Evolutionary conservation across 257 asterid genomes (phyloP).

Genomic region (Verbena officinalis): DNA sequence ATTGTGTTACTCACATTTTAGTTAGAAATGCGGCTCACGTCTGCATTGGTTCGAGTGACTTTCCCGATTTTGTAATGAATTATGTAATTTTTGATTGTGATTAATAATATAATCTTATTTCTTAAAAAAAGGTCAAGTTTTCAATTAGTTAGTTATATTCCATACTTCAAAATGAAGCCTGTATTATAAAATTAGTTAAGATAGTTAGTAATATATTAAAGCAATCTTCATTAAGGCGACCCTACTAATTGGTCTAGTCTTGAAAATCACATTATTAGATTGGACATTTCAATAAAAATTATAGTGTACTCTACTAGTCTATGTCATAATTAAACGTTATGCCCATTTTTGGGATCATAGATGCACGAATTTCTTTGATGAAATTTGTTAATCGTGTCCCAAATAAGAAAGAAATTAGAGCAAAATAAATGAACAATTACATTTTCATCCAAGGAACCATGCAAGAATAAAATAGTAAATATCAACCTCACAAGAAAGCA

Average conservation of each 20-base stretch:
- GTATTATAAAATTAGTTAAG: constrained; percentile 15
- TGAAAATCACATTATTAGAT: background rate
- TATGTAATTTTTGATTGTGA: too few relatives aligned
- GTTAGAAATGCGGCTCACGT: too few relatives aligned
- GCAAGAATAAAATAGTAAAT: too few relatives aligned
- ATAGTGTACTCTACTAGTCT: background rate
- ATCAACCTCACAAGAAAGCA: background rate
- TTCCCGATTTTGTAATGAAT: too few relatives aligned
- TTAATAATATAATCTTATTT: too few relatives aligned
- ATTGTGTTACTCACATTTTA: too few relatives aligned
- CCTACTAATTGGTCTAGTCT: background rate
- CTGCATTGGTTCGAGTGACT: too few relatives aligned
- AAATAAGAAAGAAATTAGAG: background rate
- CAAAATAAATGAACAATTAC: background rate
- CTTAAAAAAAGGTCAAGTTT: too few relatives aligned
- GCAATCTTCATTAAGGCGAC: background rate
- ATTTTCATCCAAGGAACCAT: too few relatives aligned
- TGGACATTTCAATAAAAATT: background rate
- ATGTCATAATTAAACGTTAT: background rate
- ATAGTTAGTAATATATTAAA: constrained; percentile 1
- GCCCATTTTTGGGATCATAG: too few relatives aligned
- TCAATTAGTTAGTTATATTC: constrained; percentile 24
- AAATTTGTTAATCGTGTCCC: background rate
- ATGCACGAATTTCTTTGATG: too few relatives aligned
- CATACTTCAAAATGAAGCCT: constrained; percentile 35